Evolutionary conservation across 192 early-diverging fungal genomes (phyloP), one percentile per base, ranked within the genome.

Genomic region (Coemansia reversa): DNA sequence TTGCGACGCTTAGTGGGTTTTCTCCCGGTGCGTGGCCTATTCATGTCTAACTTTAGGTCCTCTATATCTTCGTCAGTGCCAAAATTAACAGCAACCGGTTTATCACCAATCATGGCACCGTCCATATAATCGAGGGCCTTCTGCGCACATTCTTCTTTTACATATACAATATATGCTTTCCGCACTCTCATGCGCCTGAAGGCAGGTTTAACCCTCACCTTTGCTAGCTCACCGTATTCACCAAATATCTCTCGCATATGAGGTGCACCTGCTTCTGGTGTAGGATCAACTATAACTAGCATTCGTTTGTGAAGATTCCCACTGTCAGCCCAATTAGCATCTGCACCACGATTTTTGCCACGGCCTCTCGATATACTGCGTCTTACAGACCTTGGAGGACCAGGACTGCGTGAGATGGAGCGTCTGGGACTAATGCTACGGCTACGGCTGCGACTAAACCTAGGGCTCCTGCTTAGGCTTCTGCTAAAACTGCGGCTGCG

Each of bases 101-200:
- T 50, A 7, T 39, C 39, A 22, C 62, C 62, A 42, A 77, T 68
- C 57, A 64, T 49, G 12, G 57, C 75, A 18, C 75, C 75, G 23
- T 77, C 60, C 75, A 77, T 72, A 30, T 72, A 58, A 14, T 77
- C 75, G 20, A 23, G 24, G 3, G 75, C 69, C 47, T 68, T 59
- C 11, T 64, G 53, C 8, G 61, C 67, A 0, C n/a, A 33, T 16
- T 56, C 66, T 23, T 45, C 5, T 4, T 63, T 48, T 4, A 54
- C 12, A 24, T 55, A 74, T 2, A 27, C 57, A 11, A 32, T 19
- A 22, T 25, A 45, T 20, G 14, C 39, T 7, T n/a, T 22, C 4
- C 42, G 58, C 1, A 18, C 24, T 23, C 24, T 52, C 48, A 30
- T 18, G 9, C 39, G 11, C 22, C 14, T 20, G 28, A 30, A 61